A percentile compares a stretch with the other conserved stretches of the same genome.
Conservation (phyloP, 1,284 basidiomycete genomes). For the Boletellus deceptivus region DNA sequence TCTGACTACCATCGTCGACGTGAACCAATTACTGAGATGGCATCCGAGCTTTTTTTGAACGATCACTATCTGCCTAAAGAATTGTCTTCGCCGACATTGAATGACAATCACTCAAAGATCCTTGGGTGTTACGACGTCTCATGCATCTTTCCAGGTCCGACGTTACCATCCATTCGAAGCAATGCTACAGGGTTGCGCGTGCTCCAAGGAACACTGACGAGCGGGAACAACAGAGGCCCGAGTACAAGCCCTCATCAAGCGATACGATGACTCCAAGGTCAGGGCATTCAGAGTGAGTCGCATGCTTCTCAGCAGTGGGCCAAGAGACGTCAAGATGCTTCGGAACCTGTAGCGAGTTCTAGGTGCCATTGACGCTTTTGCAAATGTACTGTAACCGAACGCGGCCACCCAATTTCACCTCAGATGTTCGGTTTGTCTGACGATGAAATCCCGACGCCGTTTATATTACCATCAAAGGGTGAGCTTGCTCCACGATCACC, state of each 20-base stretch:
- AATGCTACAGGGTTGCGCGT: constrained; percentile 35
- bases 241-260: constrained; percentile 43
- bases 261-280: constrained; percentile 40
- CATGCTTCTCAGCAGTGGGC: constrained; percentile 40
- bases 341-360: constrained; percentile 45
- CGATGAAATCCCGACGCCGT: constrained; percentile 46
- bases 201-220: constrained; percentile 47
- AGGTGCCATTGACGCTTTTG: background rate
- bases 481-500: background rate
- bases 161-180: constrained; percentile 52
- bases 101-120: constrained; percentile 28
- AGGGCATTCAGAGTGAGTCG: constrained; percentile 35
- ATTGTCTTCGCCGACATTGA: constrained; percentile 21
- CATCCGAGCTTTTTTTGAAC: constrained; percentile 11
- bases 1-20: background rate
- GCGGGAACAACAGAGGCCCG: constrained; percentile 40
- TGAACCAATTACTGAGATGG: constrained; percentile 20
- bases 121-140: background rate
- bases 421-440: constrained; percentile 53
- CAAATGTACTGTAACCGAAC: background rate
- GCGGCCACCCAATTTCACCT: constrained; percentile 52
- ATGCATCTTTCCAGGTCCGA: constrained; percentile 38
- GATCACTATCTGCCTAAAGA: constrained; percentile 28
- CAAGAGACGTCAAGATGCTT: constrained; percentile 50
- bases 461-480: constrained; percentile 52